Percentiles rank a stretch among this genome's conserved stretches.
phyloP scores from a whole-genome alignment of 306 rosid species.

The Vigna angularis region DNA sequence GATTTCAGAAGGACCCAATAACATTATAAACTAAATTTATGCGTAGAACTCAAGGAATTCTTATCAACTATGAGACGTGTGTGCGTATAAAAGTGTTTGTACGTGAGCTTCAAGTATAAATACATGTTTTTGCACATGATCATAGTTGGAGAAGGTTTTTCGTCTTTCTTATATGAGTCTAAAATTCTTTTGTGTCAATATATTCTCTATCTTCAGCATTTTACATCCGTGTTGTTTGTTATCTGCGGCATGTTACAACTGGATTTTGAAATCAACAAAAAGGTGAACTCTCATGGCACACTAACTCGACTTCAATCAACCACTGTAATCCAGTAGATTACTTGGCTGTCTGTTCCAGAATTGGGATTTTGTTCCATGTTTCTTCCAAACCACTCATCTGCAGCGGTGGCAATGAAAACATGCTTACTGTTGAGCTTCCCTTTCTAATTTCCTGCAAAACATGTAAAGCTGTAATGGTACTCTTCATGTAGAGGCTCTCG shows the following conservation, averaged over 20 bases:
- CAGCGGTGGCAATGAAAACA: constrained; percentile 84
- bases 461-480: constrained; percentile 75
- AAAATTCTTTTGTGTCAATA: constrained; percentile 44
- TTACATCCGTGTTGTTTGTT: constrained; percentile 60
- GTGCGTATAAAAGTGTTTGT: background rate
- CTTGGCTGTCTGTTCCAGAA: constrained; percentile 69
- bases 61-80: background rate
- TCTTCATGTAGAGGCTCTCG: constrained; percentile 81
- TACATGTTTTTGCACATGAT: background rate
- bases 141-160: background rate
- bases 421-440: constrained; percentile 79
- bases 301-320: constrained; percentile 7
- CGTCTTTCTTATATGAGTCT: constrained; percentile 46
- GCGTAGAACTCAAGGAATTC: background rate
- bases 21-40: background rate
- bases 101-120: background rate
- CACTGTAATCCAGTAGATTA: constrained; percentile 43
- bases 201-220: constrained; percentile 45
- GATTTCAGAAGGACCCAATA: background rate
- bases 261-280: background rate
- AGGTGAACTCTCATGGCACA: constrained; percentile 23
- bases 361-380: constrained; percentile 62
- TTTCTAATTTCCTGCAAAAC: constrained; percentile 83
- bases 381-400: constrained; percentile 62
- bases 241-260: constrained; percentile 40